A percentile compares a stretch with the other conserved stretches of the same genome.
Conservation (phyloP, 208 protist species). For the Trypanosoma brucei region DNA sequence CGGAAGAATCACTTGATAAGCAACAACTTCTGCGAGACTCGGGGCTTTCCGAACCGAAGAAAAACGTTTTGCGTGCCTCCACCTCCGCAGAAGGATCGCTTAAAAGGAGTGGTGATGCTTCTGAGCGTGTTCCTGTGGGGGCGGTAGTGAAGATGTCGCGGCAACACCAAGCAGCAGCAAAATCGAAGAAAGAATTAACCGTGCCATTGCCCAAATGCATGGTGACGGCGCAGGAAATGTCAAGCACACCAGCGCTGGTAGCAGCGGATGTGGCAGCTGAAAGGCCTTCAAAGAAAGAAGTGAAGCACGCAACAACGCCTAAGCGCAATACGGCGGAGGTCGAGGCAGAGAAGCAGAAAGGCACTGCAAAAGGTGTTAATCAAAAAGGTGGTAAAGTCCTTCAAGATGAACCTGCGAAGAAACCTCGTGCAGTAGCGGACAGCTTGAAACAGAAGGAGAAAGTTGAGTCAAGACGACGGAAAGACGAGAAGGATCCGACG, state of each 20-base stretch:
- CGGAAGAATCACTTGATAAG: too few relatives aligned
- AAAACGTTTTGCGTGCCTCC: not conserved
- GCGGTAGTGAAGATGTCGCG: not conserved
- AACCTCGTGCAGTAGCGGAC: too few relatives aligned
- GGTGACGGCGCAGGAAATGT: not conserved
- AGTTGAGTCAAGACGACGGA: too few relatives aligned
- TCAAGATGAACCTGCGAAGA: too few relatives aligned
- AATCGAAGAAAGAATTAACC: not conserved
- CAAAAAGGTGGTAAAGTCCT: not conserved
- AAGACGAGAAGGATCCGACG: too few relatives aligned
- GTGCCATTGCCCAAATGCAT: slow-evolving; percentile 11
- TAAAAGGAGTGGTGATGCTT: not conserved
- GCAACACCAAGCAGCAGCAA: not conserved
- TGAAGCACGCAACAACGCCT: not conserved
- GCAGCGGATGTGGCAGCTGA: not conserved
- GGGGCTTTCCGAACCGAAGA: not conserved
- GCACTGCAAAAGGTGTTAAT: not conserved
- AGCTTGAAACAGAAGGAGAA: too few relatives aligned
- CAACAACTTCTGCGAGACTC: too few relatives aligned
- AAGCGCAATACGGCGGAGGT: not conserved
- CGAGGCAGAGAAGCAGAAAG: not conserved
- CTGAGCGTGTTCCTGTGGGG: slow-evolving; percentile 3
- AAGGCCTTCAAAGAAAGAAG: not conserved
- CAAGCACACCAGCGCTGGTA: not conserved
- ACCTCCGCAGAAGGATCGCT: not conserved